Conservation (phyloP, 345 rosid species). For the Lumnitzera littorea region DNA sequence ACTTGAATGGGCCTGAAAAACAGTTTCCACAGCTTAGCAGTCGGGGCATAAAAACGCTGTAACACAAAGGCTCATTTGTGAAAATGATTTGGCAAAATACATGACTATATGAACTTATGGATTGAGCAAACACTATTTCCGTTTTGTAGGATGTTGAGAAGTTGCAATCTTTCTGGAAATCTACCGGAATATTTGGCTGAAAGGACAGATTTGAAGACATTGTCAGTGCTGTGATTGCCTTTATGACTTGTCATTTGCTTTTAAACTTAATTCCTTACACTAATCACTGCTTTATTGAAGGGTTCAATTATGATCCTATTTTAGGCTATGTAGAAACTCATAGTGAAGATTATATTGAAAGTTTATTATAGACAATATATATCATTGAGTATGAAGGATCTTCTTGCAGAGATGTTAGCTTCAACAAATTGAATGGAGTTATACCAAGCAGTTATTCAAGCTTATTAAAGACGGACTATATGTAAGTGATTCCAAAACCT, state of each 20-base stretch:
- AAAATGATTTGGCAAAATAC: not conserved
- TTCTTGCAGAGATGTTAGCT: conserved; percentile 32
- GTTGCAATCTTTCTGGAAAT: conserved; percentile 40
- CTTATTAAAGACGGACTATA: conserved; percentile 1
- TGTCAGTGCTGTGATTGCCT: conserved; percentile 31
- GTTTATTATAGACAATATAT: not conserved
- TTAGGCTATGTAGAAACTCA: too few relatives aligned
- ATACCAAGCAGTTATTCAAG: conserved; percentile 13
- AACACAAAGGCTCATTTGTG: not conserved
- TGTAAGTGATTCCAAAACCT: conserved; percentile 10
- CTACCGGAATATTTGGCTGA: conserved; percentile 38
- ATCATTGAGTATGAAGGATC: not conserved
- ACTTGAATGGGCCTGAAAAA: not conserved
- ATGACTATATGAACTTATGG: not conserved
- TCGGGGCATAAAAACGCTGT: conserved; percentile 1
- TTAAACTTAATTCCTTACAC: too few relatives aligned
- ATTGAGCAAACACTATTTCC: not conserved
- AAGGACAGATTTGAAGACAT: conserved; percentile 7
- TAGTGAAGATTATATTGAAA: too few relatives aligned
- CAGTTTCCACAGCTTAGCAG: not conserved
- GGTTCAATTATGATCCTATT: too few relatives aligned
- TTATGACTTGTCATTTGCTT: not conserved
- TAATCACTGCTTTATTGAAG: too few relatives aligned
- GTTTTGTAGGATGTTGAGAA: conserved; percentile 39
- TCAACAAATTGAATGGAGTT: conserved; percentile 29